Evolutionary conservation across 2,329 filamentous ascomycete species (phyloP), one percentile per base, ranked within the genome.

Genomic region (Orbilia quercus): DNA sequence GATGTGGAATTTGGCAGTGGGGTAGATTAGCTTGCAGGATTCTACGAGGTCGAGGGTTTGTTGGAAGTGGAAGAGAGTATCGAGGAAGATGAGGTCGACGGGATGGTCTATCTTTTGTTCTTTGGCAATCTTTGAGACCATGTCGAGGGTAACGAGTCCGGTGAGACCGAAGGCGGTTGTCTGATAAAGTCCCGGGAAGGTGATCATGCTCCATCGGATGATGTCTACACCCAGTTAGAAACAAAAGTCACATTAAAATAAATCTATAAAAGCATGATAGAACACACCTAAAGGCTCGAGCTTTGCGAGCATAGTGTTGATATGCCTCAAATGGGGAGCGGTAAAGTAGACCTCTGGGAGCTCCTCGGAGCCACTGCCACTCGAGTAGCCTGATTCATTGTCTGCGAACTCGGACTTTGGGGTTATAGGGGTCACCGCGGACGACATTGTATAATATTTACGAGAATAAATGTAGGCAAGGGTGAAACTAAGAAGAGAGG

Each of bases 141-240:
- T 93, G 82, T 96, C 91, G 79, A 95, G 85, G 71, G 90, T 92
- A 76, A 89, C 91, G 34, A 95, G 87, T 45, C 91, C 91, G 1
- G 90, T 91, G 75, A 94, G 82, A 59, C 91, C 91, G 79, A 94
- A 94, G 64, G 91, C 91, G 11, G 91, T 94, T 45, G 90, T 91
- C 82, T 95, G 91, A 83, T 88, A 97, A 47, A 98, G 87, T 80
- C 90, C 90, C 78, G 95, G 95, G 78, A 99, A 90, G 78, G 94
- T 90, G 78, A 91, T 89, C 80, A 94, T 90, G 85, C 90, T 92
- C 90, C 96, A 97, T 82, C 89, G 90, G 74, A 99, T 87, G 78
- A 98, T 90, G 76, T 97, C 94, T 85, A 25, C 51, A 20, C 31
- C 7, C 20, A 4, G 18, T 58, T 63, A 74, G 64, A 22, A 23